Base-by-base conservation (phyloP, 768 basidiomycete species). In the Pleurotus eryngii region DNA sequence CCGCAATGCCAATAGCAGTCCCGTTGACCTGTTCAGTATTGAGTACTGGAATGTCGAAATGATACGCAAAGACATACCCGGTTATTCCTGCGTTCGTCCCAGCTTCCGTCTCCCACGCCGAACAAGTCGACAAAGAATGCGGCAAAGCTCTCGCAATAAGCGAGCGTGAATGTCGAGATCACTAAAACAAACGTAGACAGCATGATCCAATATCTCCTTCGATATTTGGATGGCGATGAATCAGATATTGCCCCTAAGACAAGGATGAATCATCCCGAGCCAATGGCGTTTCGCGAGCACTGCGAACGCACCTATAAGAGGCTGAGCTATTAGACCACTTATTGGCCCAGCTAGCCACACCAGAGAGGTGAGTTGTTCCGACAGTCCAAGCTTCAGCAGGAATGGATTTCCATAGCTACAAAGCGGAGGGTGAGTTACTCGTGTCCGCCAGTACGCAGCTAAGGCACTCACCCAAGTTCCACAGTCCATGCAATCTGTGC, bases 331-430 rank as follows among this genome's bases (percentile, higher is more conserved):
- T 46, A 99, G 78, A 14, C 97, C 97, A 60, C 92, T 94, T 59
- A 99, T 92, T 4, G 97, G 97, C 8, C 96, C 91, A 57, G 90
- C 91, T 39, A 92, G 80, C 97, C 97, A 99, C 37, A 99, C 96
- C 6, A 98, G 81, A 55, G 92, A 90, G 0, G 97, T 98, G 14
- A 95, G 76, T 67, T 92, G 87, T 67, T 95, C 95, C 0, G 93
- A 87, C 24, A 98, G 72, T 51, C 81, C 81, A 42, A 82, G 74
- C 17, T 63, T 63, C 12, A 96, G 79, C 39, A 98, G 77, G 70
- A 97, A 97, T 1, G 96, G 96, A 4, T 96, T 98, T 38, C 96
- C 96, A 65, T 96, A 97, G 69, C 96, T 97, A 63, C 51, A 18
- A 50, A 58, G 17, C n/a, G 18, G 47, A 63, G 64, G 57, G 54